A percentile compares a stretch with the other conserved stretches of the same genome.
Evolutionary conservation across 2,329 filamentous ascomycete genomes (phyloP).

Genomic region (Ophiocordyceps camponoti-floridani): DNA sequence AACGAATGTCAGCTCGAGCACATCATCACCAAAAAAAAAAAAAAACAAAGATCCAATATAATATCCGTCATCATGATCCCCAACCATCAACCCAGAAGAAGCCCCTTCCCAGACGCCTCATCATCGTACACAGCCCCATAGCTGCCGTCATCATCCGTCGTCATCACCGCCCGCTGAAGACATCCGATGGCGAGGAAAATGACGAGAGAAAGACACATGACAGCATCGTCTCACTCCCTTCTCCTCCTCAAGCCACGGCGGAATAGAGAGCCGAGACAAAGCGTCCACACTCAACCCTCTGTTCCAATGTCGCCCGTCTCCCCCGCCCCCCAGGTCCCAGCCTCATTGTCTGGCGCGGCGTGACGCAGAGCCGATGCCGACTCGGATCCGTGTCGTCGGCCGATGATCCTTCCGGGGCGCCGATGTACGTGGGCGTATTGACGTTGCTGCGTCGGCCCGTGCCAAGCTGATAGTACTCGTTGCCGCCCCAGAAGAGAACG

Average conservation of each 20-base stretch:
- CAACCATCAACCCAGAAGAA: no score
- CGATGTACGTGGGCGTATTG: constrained; percentile 59
- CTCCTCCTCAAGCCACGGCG: constrained; percentile 15
- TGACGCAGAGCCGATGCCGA: constrained; percentile 68
- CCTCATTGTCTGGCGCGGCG: constrained; percentile 53
- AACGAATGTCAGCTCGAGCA: not conserved
- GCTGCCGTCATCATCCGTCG: not conserved
- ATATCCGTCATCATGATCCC: no score
- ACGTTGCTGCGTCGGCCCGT: constrained; percentile 77
- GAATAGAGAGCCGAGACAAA: constrained; percentile 75
- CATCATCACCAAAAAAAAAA: not conserved
- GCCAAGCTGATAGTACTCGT: constrained; percentile 84
- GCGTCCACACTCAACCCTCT: constrained; percentile 74
- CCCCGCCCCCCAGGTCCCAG: constrained; percentile 42
- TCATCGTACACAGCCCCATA: not conserved
- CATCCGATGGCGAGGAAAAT: no score
- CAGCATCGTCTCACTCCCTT: not conserved
- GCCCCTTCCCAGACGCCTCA: not conserved
- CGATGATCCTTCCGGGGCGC: constrained; percentile 46
- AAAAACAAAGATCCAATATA: not conserved
- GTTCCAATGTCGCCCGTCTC: constrained; percentile 59
- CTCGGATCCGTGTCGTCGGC: constrained; percentile 38
- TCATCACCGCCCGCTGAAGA: no score
- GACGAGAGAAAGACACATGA: no score
- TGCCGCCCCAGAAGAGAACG: constrained; percentile 85